Base-by-base conservation (phyloP, 306 rosid genomes). In the Fagus sylvatica region DNA sequence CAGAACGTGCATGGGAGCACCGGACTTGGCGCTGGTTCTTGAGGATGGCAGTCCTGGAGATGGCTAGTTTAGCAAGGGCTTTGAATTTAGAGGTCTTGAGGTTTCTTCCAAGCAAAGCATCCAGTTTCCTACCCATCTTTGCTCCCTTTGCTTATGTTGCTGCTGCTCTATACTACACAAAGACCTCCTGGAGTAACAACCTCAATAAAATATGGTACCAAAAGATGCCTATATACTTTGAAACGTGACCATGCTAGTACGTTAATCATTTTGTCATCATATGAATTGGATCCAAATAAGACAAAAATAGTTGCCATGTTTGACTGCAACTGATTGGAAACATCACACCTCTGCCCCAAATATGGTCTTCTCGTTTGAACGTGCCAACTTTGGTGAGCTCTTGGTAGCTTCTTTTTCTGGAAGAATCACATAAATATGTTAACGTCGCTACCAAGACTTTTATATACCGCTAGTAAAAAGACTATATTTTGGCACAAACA, bases 31-130 rank as follows among this genome's bases (percentile, higher is more conserved):
- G 86, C 13, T 84, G 90, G 53, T 88, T 88, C 84, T 81, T 88
- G 74, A 88, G 88, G 60, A 92, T 83, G 15, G 84, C 74, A 69
- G 81, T 85, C 79, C 91, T 91, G 22, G 93, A 85, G 49, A 87
- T 42, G 53, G 91, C 78, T 5, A 84, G 84, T 64, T 69, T 85
- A 11, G 80, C 59, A 2, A 85, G 84, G 39, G 53, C 80, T 70
- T 77, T 83, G 53, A 92, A 51, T 65, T 92, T 92, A 19, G 90
- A 82, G 68, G 66, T 39, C 62, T 71, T 64, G 61, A 84, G 87
- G 80, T 80, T 84, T 77, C 88, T 92, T 11, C 89, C 86, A 5
- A 88, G 75, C 51, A 87, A 74, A 60, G 87, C 85, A 9, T 84
- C 82, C 49, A 84, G 74, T 49, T 61, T 84, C 64, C 71, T 61